phyloP scores from a whole-genome alignment of 139 green algal species.

The Chloropicon primus region DNA sequence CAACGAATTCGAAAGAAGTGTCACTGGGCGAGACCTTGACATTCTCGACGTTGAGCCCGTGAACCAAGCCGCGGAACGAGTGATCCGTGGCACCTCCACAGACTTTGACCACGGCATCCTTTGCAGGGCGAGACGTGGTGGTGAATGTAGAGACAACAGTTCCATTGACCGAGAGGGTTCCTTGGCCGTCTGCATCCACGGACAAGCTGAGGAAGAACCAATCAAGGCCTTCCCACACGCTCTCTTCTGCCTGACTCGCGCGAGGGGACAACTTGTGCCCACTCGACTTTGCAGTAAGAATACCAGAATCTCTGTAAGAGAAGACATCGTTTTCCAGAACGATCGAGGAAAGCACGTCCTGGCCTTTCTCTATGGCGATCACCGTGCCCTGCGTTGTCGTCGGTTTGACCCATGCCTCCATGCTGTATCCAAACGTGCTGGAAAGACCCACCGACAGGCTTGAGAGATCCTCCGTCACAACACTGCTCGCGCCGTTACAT shows the following conservation, averaged over 20 bases:
- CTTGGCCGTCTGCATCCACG: conserved; percentile 8
- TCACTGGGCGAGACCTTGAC: background rate
- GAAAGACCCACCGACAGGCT: background rate
- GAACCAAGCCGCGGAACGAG: conserved; percentile 5
- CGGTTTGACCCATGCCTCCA: background rate
- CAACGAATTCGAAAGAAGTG: background rate
- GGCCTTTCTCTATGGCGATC: background rate
- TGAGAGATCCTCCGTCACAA: background rate
- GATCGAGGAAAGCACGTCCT: background rate
- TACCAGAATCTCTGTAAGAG: conserved; percentile 8
- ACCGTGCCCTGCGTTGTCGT: background rate
- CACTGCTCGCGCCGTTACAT: background rate
- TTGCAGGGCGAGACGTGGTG: conserved; percentile 9
- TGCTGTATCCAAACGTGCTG: background rate
- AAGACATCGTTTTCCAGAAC: background rate
- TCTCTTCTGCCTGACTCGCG: too few species aligned
- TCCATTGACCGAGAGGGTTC: conserved; percentile 8
- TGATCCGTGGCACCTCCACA: background rate
- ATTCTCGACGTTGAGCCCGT: conserved; percentile 4
- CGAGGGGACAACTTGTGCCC: conserved; percentile 9
- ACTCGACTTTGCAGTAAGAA: conserved; percentile 2
- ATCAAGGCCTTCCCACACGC: too few species aligned
- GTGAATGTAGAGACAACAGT: background rate
- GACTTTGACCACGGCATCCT: background rate
- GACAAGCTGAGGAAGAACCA: background rate